Evolutionary conservation across 1,139 yeast species (phyloP).

Genomic region (Candida pseudoviswanathii): DNA sequence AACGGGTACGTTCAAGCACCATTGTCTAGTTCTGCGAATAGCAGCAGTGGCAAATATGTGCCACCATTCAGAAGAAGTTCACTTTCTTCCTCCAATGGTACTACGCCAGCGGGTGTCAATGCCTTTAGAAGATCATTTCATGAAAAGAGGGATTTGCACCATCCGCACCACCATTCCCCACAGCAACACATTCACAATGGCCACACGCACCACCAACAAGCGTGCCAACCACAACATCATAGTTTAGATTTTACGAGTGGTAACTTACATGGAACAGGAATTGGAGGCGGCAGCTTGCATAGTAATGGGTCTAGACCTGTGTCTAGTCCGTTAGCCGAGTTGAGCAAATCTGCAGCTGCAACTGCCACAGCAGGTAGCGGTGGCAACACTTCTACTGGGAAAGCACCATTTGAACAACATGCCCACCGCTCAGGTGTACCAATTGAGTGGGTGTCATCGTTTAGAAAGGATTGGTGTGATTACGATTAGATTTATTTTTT

Average conservation of each 20-base stretch:
- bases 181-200: not conserved
- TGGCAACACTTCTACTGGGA: not conserved
- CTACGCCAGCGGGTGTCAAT: not conserved
- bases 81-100: slow-evolving; percentile 6
- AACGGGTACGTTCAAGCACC: not conserved
- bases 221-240: not conserved
- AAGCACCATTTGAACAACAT: slow-evolving; percentile 1
- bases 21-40: not conserved
- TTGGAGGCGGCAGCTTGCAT: not conserved
- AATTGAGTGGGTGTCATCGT: slow-evolving; percentile 16
- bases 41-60: slow-evolving; percentile 59
- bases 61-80: slow-evolving; percentile 70
- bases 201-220: not conserved
- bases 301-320: slow-evolving; percentile 7
- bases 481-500: slow-evolving; percentile 24
- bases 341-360: slow-evolving; percentile 11
- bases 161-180: not conserved
- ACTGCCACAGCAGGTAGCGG: slow-evolving; percentile 9
- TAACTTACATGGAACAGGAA: not conserved
- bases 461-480: slow-evolving; percentile 37
- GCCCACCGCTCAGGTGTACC: slow-evolving; percentile 6
- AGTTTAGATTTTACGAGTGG: slow-evolving; percentile 7
- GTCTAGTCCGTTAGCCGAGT: slow-evolving; percentile 10
- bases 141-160: slow-evolving; percentile 5
- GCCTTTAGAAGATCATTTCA: slow-evolving; percentile 23